Conservation (phyloP, 768 basidiomycete species). For the Lepiota brunneoincarnata region DNA sequence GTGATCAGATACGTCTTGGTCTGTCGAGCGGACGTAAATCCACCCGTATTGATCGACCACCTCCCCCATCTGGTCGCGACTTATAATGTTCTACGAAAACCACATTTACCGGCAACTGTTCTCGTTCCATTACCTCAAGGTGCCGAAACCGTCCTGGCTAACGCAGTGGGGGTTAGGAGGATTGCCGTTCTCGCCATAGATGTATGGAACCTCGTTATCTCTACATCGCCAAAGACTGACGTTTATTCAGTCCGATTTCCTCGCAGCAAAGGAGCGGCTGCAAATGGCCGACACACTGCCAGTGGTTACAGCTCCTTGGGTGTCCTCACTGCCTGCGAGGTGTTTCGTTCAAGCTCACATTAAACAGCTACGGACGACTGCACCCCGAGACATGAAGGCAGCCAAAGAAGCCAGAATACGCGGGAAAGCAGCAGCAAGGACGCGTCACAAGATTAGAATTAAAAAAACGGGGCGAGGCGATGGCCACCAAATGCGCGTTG, state of each 20-base stretch:
- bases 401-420: constrained; percentile 56
- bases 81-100: constrained; percentile 50
- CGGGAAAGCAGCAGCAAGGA: constrained; percentile 49
- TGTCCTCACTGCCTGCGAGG: constrained; percentile 26
- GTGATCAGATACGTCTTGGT: constrained; percentile 54
- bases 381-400: constrained; percentile 75
- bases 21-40: constrained; percentile 75
- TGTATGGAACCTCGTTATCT: constrained; percentile 38
- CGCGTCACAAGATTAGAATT: constrained; percentile 22
- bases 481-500: not conserved
- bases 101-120: constrained; percentile 18
- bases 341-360: constrained; percentile 68
- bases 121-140: constrained; percentile 60
- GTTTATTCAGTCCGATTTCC: constrained; percentile 20
- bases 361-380: constrained; percentile 76
- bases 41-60: constrained; percentile 68
- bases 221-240: not conserved
- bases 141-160: constrained; percentile 60
- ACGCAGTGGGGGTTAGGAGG: constrained; percentile 61
- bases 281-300: constrained; percentile 39
- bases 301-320: constrained; percentile 64
- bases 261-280: constrained; percentile 31
- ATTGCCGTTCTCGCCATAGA: constrained; percentile 65
- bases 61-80: constrained; percentile 76
- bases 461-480: constrained; percentile 12